A percentile compares a stretch with the other conserved stretches of the same genome.
Conservation (phyloP, 2,329 filamentous ascomycete genomes). For the Alternaria infectoria region DNA sequence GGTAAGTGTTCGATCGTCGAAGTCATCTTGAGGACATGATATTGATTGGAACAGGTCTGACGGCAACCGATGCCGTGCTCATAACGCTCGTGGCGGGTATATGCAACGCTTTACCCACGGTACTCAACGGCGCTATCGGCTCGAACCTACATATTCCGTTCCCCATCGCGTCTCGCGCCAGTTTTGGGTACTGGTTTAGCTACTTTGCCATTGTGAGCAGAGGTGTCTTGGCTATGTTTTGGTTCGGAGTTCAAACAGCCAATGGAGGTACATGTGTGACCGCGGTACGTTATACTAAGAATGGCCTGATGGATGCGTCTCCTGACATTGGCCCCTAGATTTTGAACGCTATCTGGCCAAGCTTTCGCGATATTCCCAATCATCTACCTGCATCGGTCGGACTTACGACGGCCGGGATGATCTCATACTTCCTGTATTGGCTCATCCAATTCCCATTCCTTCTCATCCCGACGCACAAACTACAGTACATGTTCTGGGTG, state of each 20-base stretch:
- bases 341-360: slow-evolving; percentile 20
- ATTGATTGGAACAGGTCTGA: slow-evolving; percentile 34
- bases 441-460: slow-evolving; percentile 24
- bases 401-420: slow-evolving; percentile 41
- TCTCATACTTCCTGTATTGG: slow-evolving; percentile 32
- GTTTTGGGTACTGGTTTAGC: slow-evolving; percentile 17
- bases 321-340: slow-evolving; percentile 1
- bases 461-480: slow-evolving; percentile 24
- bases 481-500: slow-evolving; percentile 20
- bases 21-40: background rate
- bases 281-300: background rate
- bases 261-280: slow-evolving; percentile 17
- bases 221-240: slow-evolving; percentile 20
- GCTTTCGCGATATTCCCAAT: slow-evolving; percentile 47
- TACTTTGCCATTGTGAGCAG: slow-evolving; percentile 19
- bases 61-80: slow-evolving; percentile 33
- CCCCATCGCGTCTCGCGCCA: slow-evolving; percentile 15
- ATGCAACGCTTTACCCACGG: slow-evolving; percentile 23
- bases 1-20: slow-evolving; percentile 47
- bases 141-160: slow-evolving; percentile 19
- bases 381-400: slow-evolving; percentile 51
- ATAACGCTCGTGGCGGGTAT: slow-evolving; percentile 37
- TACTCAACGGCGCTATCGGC: slow-evolving; percentile 28
- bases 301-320: background rate
- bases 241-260: slow-evolving; percentile 18